Conservation (phyloP, 306 rosid species). For the Cucumis sativus region Cucumber_9930_V3 NC_026655.2:1944501-1945000, state of each 20-base stretch:
- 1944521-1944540: slow-evolving; percentile 92
- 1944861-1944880: not conserved
- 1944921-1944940: not conserved
- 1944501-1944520: slow-evolving; percentile 79
- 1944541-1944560: slow-evolving; percentile 89
- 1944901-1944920: not conserved
- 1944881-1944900: not conserved
- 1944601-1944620: slow-evolving; percentile 84
- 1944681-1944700: not conserved
- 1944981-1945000: slow-evolving; percentile 11
- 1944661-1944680: not conserved
- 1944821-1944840: not conserved
- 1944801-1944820: not conserved
- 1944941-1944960: not conserved
- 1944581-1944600: slow-evolving; percentile 94
- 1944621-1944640: slow-evolving; percentile 75
- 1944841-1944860: not conserved
- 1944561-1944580: slow-evolving; percentile 94
- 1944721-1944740: not conserved
- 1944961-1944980: not conserved
- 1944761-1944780: not conserved
- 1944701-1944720: not conserved
- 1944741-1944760: not conserved
- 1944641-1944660: not conserved
- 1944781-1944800: not conserved